Percentiles rank a stretch among this genome's conserved stretches.
Conservation (phyloP, 495 filamentous ascomycete genomes). For the Cladorrhinum samala region DNA sequence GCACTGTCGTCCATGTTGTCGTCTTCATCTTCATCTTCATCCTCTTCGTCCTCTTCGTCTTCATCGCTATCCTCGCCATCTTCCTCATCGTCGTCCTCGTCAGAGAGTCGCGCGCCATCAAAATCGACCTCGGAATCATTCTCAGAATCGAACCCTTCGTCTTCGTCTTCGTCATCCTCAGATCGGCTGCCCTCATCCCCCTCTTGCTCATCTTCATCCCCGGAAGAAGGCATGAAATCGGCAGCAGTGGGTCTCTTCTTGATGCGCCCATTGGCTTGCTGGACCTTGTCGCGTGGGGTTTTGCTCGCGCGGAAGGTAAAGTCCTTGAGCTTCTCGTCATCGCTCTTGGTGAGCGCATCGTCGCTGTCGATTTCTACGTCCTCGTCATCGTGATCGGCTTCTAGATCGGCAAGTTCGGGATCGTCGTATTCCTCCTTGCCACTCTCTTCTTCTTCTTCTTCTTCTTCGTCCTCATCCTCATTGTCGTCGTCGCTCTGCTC, state of each 20-base stretch:
- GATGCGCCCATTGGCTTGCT: conserved; percentile 17
- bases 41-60: conserved; percentile 30
- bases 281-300: background rate
- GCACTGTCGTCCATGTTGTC: conserved; percentile 13
- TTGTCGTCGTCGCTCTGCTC: conserved; percentile 37
- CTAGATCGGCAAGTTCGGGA: conserved; percentile 41
- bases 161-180: conserved; percentile 32
- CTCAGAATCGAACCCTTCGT: conserved; percentile 1
- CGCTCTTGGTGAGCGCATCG: conserved; percentile 53
- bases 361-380: conserved; percentile 59
- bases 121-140: conserved; percentile 26
- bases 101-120: conserved; percentile 20
- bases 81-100: conserved; percentile 27
- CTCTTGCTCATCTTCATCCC: conserved; percentile 32
- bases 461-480: conserved; percentile 36
- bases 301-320: conserved; percentile 19
- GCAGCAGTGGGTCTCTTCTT: conserved; percentile 39
- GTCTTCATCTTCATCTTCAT: conserved; percentile 34
- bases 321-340: conserved; percentile 51
- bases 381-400: conserved; percentile 40
- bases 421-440: conserved; percentile 40
- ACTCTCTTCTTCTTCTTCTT: conserved; percentile 26
- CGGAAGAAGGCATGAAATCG: conserved; percentile 46
- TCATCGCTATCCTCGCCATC: conserved; percentile 33
- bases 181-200: too few relatives aligned